Conservation (phyloP, 352 stramenopile genomes). For the Phytopythium delawarense region DNA sequence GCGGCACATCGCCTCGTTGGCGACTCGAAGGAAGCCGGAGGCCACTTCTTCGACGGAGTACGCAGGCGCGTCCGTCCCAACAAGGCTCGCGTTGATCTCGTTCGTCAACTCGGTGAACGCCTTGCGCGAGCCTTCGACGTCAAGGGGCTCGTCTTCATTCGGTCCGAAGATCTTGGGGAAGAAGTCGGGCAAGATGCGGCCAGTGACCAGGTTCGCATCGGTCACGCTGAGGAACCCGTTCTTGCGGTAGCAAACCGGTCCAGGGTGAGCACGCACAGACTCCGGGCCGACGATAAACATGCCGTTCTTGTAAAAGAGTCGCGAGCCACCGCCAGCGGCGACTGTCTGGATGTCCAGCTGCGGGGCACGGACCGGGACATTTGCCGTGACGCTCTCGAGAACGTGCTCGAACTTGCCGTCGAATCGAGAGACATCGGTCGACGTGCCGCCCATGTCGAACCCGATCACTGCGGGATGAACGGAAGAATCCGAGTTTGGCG, state of each 20-base stretch:
- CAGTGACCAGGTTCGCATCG: slow-evolving; percentile 98
- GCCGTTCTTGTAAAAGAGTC: slow-evolving; percentile 96
- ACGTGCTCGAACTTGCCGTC: slow-evolving; percentile 97
- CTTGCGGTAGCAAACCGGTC: slow-evolving; percentile 97
- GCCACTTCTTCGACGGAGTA: slow-evolving; percentile 94
- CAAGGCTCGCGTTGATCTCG: slow-evolving; percentile 79
- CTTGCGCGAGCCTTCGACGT: slow-evolving; percentile 89
- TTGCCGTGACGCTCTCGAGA: slow-evolving; percentile 97
- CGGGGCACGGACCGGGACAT: slow-evolving; percentile 96
- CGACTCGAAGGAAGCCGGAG: slow-evolving; percentile 97
- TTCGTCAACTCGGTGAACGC: slow-evolving; percentile 91
- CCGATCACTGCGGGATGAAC: slow-evolving; percentile 82
- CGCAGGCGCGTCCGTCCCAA: slow-evolving; percentile 41
- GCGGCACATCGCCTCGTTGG: slow-evolving; percentile 99
- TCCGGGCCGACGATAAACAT: slow-evolving; percentile 98
- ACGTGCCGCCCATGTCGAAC: slow-evolving; percentile 99
- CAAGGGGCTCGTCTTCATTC: slow-evolving; percentile 95
- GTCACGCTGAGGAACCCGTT: slow-evolving; percentile 96
- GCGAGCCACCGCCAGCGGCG: slow-evolving; percentile 94
- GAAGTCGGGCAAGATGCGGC: slow-evolving; percentile 94
- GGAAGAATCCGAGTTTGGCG: slow-evolving; percentile 23
- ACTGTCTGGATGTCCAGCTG: slow-evolving; percentile 99
- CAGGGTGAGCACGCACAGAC: slow-evolving; percentile 95
- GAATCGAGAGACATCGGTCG: slow-evolving; percentile 97
- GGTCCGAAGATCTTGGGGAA: slow-evolving; percentile 99